Base-by-base conservation (phyloP, 768 basidiomycete species). In the Mycena kentingensis region DNA sequence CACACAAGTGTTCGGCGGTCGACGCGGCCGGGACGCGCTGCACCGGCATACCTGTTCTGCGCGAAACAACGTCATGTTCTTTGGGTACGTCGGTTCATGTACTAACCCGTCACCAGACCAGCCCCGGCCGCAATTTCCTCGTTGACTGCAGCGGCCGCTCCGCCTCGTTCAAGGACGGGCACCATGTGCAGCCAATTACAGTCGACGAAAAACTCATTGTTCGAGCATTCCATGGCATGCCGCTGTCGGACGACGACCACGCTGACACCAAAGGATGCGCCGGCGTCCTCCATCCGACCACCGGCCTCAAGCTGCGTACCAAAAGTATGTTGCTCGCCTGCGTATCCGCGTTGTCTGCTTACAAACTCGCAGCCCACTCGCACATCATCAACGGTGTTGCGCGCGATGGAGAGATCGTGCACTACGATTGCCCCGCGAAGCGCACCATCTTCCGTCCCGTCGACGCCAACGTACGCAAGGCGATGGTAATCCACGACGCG, bases 381-480 rank as follows among this genome's bases (percentile, higher is more conserved):
- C 54, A 55, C 38, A 55, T 51, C 22, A 16, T 51, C 2, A 26
- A 51, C 19, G 49, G 54, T 4, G 10, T 3, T n/a, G 12, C 21
- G 10, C n/a, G 4, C 3, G 3, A 32, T 15, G 36, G 28, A 3
- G 1, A 8, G 2, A 37, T 34, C 3, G 27, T 41, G 4, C 18
- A 22, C 11, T 38, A 24, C n/a, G 5, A 10, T 1, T 56, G 55
- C 24, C 4, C 8, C 2, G 49, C 37, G 0, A 38, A 12, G 3
- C 50, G 50, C 22, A 45, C 51, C 3, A 52, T 52, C 19, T 52
- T 43, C 19, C 27, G 52, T 0, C 55, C 55, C 29, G 16, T 42
- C 2, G 54, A 56, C 19, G 19, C 16, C 1, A 26, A 28, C 2
- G 31, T 51, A 5, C 49, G 51, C 24, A 44, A 41, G 28, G 47